Evolutionary conservation across 2,329 filamentous ascomycete genomes (phyloP).

Genomic region (Penicillium sp.): DNA sequence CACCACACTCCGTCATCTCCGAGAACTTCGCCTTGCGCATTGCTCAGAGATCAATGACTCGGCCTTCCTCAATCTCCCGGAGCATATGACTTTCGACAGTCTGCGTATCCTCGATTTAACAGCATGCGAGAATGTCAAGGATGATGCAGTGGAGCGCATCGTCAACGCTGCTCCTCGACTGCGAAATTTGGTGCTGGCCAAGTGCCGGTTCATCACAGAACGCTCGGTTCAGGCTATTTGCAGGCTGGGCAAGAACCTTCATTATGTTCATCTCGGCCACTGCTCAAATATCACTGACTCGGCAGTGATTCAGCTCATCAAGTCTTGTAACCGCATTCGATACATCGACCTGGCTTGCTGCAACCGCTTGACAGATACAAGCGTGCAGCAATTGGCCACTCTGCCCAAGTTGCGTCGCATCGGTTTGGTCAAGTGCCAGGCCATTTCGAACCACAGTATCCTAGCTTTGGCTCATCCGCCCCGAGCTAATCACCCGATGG

Average conservation of each 20-base stretch:
- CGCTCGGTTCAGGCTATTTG: conserved; percentile 82
- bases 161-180: conserved; percentile 81
- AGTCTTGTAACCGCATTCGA: conserved; percentile 84
- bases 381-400: conserved; percentile 76
- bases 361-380: conserved; percentile 79
- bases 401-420: conserved; percentile 93
- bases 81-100: conserved; percentile 71
- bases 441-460: conserved; percentile 88
- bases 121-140: conserved; percentile 78
- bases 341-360: conserved; percentile 99
- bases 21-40: conserved; percentile 82
- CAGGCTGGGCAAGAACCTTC: conserved; percentile 87
- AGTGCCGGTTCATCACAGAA: conserved; percentile 92
- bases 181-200: conserved; percentile 88
- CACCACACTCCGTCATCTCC: conserved; percentile 73
- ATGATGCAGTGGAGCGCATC: conserved; percentile 84
- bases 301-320: conserved; percentile 80
- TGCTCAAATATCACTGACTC: conserved; percentile 87
- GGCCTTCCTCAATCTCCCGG: conserved; percentile 79
- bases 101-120: conserved; percentile 92
- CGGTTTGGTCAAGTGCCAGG: conserved; percentile 87
- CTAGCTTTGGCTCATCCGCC: conserved; percentile 71
- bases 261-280: conserved; percentile 94
- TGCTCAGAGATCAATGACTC: conserved; percentile 80
- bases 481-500: conserved; percentile 55